Evolutionary conservation across 805 yeast genomes (phyloP).

Genomic region (Candida ulmi): DNA sequence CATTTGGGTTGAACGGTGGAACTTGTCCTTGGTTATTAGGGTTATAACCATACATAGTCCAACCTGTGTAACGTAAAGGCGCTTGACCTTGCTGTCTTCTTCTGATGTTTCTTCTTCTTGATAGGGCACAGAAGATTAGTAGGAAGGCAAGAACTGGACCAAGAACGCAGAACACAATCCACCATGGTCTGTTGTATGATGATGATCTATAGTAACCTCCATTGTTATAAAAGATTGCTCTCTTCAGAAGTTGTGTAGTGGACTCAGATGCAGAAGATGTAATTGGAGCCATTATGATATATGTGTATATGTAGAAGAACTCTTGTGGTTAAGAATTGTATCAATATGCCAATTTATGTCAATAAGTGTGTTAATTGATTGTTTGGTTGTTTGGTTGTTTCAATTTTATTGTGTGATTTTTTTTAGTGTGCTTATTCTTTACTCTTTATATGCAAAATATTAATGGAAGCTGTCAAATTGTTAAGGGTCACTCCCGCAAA

Average conservation of each 20-base stretch:
- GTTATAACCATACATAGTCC: slow-evolving; percentile 1
- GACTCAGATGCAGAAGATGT: background rate
- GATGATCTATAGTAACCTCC: too few species aligned
- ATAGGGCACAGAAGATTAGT: background rate
- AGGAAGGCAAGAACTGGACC: background rate
- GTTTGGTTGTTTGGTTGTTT: too few species aligned
- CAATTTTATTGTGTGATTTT: too few species aligned
- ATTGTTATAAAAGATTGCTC: background rate
- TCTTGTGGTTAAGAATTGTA: background rate
- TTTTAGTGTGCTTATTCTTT: too few species aligned
- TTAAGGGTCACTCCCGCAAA: too few species aligned
- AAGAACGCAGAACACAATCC: slow-evolving; percentile 3
- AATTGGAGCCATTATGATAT: slow-evolving; percentile 2
- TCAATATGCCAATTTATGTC: too few species aligned
- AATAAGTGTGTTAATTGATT: too few species aligned
- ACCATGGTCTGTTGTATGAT: too few species aligned
- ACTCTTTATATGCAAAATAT: too few species aligned
- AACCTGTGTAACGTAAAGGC: background rate
- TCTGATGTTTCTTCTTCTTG: slow-evolving; percentile 2
- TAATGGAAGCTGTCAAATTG: too few species aligned
- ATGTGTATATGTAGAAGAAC: background rate
- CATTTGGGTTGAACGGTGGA: background rate
- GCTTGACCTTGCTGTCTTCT: background rate
- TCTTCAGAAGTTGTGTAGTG: background rate
- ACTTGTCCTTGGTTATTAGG: background rate